Conservation (phyloP, 306 rosid species). For the Citrullus mucosospermus region DNA sequence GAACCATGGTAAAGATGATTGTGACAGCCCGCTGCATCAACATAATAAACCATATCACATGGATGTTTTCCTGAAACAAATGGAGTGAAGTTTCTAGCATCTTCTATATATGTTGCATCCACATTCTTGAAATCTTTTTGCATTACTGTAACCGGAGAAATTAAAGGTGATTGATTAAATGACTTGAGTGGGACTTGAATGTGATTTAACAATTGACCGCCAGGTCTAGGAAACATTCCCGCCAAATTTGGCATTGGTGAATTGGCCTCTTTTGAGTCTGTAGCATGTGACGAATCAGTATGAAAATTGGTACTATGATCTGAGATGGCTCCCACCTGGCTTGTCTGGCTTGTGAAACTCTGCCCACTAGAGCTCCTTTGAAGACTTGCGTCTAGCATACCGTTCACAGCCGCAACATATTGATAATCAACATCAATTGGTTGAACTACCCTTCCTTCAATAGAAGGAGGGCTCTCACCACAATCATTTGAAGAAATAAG, state of each 20-base stretch:
- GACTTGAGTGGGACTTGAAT: constrained; percentile 34
- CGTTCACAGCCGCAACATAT: constrained; percentile 70
- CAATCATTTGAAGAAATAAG: constrained; percentile 62
- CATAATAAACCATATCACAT: constrained; percentile 26
- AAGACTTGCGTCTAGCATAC: constrained; percentile 52
- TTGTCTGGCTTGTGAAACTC: constrained; percentile 37
- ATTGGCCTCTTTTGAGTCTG: constrained; percentile 37
- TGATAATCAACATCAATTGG: constrained; percentile 45
- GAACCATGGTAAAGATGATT: constrained; percentile 32
- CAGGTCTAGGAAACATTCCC: constrained; percentile 25
- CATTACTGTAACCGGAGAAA: constrained; percentile 26
- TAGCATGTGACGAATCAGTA: constrained; percentile 33
- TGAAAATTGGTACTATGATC: constrained; percentile 48
- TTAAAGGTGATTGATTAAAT: constrained; percentile 30
- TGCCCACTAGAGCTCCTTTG: constrained; percentile 41
- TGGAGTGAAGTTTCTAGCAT: constrained; percentile 29
- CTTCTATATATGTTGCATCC: constrained; percentile 27
- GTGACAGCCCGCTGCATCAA: constrained; percentile 30
- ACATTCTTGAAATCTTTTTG: constrained; percentile 29
- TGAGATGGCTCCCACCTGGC: constrained; percentile 42
- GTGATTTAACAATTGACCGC: constrained; percentile 34
- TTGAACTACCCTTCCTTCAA: constrained; percentile 40
- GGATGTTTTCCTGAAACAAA: constrained; percentile 31
- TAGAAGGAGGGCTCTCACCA: constrained; percentile 44
- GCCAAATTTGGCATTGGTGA: constrained; percentile 28